phyloP scores from a whole-genome alignment of 768 basidiomycete genomes.

The Artomyces pyxidatus region DNA sequence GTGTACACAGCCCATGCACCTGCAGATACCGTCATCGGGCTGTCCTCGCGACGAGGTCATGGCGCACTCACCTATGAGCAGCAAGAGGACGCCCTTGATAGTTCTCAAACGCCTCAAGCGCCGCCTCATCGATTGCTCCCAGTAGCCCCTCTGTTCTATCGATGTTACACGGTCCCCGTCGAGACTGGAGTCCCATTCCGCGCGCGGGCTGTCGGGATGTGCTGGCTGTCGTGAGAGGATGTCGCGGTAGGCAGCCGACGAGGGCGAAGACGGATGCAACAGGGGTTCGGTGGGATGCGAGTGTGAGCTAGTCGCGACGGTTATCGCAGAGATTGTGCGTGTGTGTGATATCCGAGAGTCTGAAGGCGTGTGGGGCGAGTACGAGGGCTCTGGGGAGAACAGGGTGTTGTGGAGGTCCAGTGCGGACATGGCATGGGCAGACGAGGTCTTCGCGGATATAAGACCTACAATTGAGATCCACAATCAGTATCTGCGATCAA shows the following conservation, averaged over 20 bases:
- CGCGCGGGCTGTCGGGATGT: constrained; percentile 32
- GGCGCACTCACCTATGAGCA: constrained; percentile 29
- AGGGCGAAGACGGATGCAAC: constrained; percentile 18
- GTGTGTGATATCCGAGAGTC: constrained; percentile 11
- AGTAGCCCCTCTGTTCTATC: constrained; percentile 23
- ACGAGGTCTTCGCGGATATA: too few relatives aligned
- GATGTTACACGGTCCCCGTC: constrained; percentile 24
- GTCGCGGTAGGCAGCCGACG: constrained; percentile 29
- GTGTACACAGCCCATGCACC: constrained; percentile 57
- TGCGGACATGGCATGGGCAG: constrained; percentile 15
- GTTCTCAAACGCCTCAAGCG: constrained; percentile 28
- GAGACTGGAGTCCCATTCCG: constrained; percentile 26
- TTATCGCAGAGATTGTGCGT: constrained; percentile 22
- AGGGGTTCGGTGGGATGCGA: constrained; percentile 26
- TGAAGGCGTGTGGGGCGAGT: not conserved
- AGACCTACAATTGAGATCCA: too few relatives aligned
- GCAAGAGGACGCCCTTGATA: constrained; percentile 22
- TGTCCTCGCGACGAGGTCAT: not conserved
- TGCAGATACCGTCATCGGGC: constrained; percentile 24
- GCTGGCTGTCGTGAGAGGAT: constrained; percentile 30
- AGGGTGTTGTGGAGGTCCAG: not conserved
- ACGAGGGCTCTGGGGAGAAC: not conserved
- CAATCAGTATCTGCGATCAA: too few relatives aligned
- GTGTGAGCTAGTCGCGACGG: constrained; percentile 20
- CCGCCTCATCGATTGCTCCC: constrained; percentile 22